These are phyloP conservation scores for Oryza nivara DNA, from an alignment of 176 grass and related monocot genomes.

Conservation along the genomic window DNA sequence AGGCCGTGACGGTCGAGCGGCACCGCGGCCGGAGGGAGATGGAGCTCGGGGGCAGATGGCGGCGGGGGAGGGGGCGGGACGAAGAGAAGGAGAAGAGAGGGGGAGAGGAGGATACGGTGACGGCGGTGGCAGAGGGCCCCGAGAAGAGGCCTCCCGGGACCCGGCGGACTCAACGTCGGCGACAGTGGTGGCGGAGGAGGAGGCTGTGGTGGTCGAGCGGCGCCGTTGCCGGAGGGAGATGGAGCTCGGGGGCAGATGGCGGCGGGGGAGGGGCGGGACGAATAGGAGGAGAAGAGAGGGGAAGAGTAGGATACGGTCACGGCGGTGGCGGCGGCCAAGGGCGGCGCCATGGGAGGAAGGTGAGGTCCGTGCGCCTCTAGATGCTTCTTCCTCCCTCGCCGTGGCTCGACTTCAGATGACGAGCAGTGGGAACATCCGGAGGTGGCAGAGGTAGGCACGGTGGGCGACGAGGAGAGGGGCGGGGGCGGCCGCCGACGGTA, in stretches of 20 bases:
- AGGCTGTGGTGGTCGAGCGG: slow-evolving; percentile 29
- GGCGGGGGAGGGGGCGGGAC: slow-evolving; percentile 22
- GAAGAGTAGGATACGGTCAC: slow-evolving; percentile 23
- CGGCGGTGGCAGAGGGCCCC: slow-evolving; percentile 36
- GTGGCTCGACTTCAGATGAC: slow-evolving; percentile 44
- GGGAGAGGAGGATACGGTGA: slow-evolving; percentile 28
- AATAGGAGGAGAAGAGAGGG: slow-evolving; percentile 27
- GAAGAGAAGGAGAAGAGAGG: slow-evolving; percentile 32
- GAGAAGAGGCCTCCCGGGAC: slow-evolving; percentile 45
- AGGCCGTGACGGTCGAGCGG: slow-evolving; percentile 32
- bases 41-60: background rate
- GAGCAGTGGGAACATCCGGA: background rate
- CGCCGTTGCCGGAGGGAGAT: slow-evolving; percentile 12
- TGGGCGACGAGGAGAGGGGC: no score
- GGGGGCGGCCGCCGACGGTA: no score
- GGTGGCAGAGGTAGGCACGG: no score
- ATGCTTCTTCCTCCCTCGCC: background rate
- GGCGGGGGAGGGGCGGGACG: slow-evolving; percentile 29
- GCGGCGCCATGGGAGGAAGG: slow-evolving; percentile 43
- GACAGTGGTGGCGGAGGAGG: background rate
- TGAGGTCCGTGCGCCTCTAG: slow-evolving; percentile 29
- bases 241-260: background rate
- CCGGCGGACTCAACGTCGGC: background rate
- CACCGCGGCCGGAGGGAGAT: slow-evolving; percentile 15
- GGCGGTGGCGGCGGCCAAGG: background rate